phyloP scores from a whole-genome alignment of 352 stramenopile species.

The Peronospora tabacina region DNA sequence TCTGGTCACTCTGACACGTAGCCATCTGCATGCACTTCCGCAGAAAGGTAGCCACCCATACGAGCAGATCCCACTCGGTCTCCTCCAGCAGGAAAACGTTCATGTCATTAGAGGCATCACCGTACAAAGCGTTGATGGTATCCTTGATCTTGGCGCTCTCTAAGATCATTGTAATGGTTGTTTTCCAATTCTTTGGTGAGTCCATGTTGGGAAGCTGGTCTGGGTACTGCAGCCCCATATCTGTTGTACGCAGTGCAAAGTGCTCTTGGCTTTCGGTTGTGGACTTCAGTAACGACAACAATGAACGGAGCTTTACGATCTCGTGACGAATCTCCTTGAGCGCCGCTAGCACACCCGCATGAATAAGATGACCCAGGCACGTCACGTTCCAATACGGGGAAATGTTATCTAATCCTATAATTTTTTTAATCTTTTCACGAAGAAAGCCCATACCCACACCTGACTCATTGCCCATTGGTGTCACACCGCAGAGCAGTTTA shows the following conservation, averaged over 20 bases:
- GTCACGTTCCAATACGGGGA: conserved; percentile 67
- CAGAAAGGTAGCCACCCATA: conserved; percentile 64
- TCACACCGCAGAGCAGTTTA: conserved; percentile 67
- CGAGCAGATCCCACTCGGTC: conserved; percentile 70
- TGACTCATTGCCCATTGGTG: conserved; percentile 49
- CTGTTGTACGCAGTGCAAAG: conserved; percentile 55
- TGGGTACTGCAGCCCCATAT: conserved; percentile 57
- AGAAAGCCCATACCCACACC: conserved; percentile 67
- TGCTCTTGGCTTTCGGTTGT: conserved; percentile 67
- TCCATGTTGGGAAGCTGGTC: conserved; percentile 61
- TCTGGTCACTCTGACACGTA: conserved; percentile 69
- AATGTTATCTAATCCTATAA: conserved; percentile 71
- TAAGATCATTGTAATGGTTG: conserved; percentile 69
- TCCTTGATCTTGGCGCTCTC: conserved; percentile 71
- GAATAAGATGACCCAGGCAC: conserved; percentile 66
- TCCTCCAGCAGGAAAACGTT: conserved; percentile 70
- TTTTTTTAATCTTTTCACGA: conserved; percentile 69
- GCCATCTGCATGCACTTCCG: conserved; percentile 75
- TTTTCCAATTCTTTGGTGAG: conserved; percentile 60
- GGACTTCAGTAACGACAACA: conserved; percentile 65
- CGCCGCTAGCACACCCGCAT: conserved; percentile 49
- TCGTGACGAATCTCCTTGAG: conserved; percentile 70
- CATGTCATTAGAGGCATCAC: conserved; percentile 57
- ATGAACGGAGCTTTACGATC: conserved; percentile 64
- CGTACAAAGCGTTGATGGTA: conserved; percentile 61